These are phyloP conservation scores for Pisolithus thermaeus DNA, from an alignment of 1,284 basidiomycete species.

Conservation along the genomic window DNA sequence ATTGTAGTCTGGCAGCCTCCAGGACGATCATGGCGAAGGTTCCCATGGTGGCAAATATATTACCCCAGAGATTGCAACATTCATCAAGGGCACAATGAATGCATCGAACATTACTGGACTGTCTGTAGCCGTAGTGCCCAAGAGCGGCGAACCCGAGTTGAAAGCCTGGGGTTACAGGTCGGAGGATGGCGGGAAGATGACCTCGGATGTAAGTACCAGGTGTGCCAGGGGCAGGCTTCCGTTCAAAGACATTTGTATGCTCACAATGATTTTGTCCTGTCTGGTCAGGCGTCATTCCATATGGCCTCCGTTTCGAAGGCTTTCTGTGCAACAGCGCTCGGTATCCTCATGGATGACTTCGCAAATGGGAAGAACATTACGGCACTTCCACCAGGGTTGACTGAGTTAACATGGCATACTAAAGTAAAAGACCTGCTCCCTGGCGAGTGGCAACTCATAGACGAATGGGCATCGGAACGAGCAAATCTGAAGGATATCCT, in stretches of 20 bases:
- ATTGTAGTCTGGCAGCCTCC: no score
- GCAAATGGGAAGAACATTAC: conserved; percentile 31
- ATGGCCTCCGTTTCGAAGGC: conserved; percentile 35
- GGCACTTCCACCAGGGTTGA: conserved; percentile 27
- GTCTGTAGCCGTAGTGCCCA: conserved; percentile 16
- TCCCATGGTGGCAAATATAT: conserved; percentile 6
- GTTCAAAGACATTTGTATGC: no score
- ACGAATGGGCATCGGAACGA: conserved; percentile 30
- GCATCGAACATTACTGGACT: conserved; percentile 20
- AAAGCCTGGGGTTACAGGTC: conserved; percentile 20
- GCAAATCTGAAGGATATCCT: conserved; percentile 34
- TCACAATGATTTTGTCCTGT: neutral
- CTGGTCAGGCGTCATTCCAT: conserved; percentile 32
- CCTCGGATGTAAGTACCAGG: conserved; percentile 14
- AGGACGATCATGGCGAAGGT: neutral
- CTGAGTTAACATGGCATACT: conserved; percentile 30
- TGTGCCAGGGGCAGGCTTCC: no score
- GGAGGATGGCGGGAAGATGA: conserved; percentile 17
- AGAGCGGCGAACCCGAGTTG: conserved; percentile 15
- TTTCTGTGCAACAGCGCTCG: conserved; percentile 34
- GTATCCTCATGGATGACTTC: conserved; percentile 37
- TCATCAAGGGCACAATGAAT: conserved; percentile 14
- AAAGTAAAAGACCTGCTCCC: conserved; percentile 33
- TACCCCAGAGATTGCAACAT: conserved; percentile 12
- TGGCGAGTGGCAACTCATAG: conserved; percentile 30